phyloP scores from a whole-genome alignment of 1,139 yeast genomes.

The Candida smagusa region DNA sequence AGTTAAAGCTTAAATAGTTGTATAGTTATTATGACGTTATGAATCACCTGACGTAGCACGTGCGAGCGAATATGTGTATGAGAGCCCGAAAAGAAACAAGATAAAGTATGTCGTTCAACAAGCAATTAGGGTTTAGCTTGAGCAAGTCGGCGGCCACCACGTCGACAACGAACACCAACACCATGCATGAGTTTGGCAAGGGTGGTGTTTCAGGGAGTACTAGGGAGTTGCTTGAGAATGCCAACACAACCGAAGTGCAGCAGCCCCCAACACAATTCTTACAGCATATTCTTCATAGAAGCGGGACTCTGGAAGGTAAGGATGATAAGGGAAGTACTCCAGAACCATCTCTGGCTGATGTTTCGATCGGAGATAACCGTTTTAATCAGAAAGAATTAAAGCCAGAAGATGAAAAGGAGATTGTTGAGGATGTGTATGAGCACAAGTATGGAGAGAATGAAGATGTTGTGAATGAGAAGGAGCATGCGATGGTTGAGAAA shows the following conservation, averaged over 20 bases:
- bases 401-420: conserved; percentile 9
- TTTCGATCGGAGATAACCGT: no score
- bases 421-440: conserved; percentile 10
- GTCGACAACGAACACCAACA: conserved; percentile 34
- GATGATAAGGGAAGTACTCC: neutral
- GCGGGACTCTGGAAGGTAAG: conserved; percentile 2
- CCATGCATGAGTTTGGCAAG: conserved; percentile 16
- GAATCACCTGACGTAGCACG: neutral
- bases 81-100: no score
- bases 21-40: conserved; percentile 8
- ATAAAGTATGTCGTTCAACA: conserved; percentile 28
- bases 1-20: conserved; percentile 18
- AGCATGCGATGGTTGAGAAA: neutral
- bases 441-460: conserved; percentile 5
- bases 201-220: neutral
- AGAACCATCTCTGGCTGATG: no score
- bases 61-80: no score
- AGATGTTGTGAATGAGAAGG: neutral
- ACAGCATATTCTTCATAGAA: conserved; percentile 17
- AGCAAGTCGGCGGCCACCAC: conserved; percentile 45
- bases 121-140: conserved; percentile 35
- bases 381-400: neutral
- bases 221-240: neutral
- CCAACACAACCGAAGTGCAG: neutral
- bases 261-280: conserved; percentile 18